Conservation (phyloP, 2,329 filamentous ascomycete genomes). For the Penicillium thymicola region DNA sequence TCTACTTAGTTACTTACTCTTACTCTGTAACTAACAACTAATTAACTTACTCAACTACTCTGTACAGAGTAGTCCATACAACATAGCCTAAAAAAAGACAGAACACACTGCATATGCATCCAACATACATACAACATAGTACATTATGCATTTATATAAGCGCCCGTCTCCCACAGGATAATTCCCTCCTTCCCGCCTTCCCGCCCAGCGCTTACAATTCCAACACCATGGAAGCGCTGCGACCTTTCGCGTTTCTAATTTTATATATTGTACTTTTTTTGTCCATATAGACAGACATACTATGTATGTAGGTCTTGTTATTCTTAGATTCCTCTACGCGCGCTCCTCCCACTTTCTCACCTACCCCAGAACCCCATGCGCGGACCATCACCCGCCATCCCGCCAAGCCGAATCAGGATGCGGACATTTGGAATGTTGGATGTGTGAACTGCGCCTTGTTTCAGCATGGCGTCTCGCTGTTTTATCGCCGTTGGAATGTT, state of each 20-base stretch:
- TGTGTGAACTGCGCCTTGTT: not conserved
- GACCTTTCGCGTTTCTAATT: not conserved
- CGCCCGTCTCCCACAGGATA: slow-evolving; percentile 9
- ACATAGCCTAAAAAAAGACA: slow-evolving; percentile 13
- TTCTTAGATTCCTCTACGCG: not conserved
- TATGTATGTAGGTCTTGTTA: not conserved
- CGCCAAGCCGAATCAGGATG: not conserved
- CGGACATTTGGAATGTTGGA: not conserved
- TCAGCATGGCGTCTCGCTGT: not conserved
- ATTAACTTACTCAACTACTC: too few relatives aligned
- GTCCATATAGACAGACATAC: too few relatives aligned
- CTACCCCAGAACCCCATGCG: not conserved
- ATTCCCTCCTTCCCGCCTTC: not conserved
- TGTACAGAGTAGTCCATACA: not conserved
- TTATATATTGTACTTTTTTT: not conserved
- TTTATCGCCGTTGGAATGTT: not conserved
- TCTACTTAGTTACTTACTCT: not conserved
- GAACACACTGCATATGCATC: not conserved
- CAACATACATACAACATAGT: not conserved
- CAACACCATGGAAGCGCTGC: slow-evolving; percentile 1
- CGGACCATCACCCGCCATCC: not conserved
- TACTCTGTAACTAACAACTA: too few relatives aligned
- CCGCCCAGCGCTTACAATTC: slow-evolving; percentile 17
- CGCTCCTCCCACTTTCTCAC: not conserved
- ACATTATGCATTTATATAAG: slow-evolving; percentile 18